Conservation (phyloP, 2,329 filamentous ascomycete genomes). For the Hypomyces rosellus region DNA sequence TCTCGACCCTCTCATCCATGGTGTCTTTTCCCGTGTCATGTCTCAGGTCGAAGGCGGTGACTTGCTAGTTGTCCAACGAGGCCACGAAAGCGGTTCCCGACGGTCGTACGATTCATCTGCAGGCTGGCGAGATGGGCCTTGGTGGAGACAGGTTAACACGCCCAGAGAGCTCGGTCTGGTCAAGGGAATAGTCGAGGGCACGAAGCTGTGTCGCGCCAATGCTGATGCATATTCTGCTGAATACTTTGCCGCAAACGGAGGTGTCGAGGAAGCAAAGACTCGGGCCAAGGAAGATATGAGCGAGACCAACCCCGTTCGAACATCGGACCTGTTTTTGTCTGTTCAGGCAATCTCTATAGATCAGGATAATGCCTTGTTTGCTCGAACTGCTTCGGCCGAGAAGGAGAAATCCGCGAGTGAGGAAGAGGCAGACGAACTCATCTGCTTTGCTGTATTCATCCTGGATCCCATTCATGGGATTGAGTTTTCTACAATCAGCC, state of each 20-base stretch:
- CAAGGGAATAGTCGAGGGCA: slow-evolving; percentile 75
- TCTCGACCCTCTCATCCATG: slow-evolving; percentile 85
- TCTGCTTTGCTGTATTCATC: slow-evolving; percentile 72
- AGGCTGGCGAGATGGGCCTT: slow-evolving; percentile 90
- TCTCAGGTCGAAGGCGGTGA: slow-evolving; percentile 98
- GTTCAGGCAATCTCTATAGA: slow-evolving; percentile 76
- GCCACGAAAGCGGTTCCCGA: slow-evolving; percentile 72
- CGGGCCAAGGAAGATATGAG: slow-evolving; percentile 72
- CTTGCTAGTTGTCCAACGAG: slow-evolving; percentile 86
- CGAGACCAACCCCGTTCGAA: slow-evolving; percentile 83
- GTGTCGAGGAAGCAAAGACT: slow-evolving; percentile 72
- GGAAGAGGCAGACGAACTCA: slow-evolving; percentile 46
- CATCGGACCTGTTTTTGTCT: slow-evolving; percentile 91
- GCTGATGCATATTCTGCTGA: slow-evolving; percentile 84
- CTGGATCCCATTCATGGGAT: slow-evolving; percentile 89
- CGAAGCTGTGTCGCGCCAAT: slow-evolving; percentile 82
- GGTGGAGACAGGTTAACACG: slow-evolving; percentile 73
- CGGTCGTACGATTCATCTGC: slow-evolving; percentile 52
- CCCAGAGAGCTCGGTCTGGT: slow-evolving; percentile 74
- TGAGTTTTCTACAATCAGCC: slow-evolving; percentile 75
- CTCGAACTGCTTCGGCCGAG: slow-evolving; percentile 45
- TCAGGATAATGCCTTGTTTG: slow-evolving; percentile 61
- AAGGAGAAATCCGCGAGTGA: slow-evolving; percentile 51
- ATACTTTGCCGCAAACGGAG: slow-evolving; percentile 72
- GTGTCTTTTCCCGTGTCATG: slow-evolving; percentile 93